Percentiles rank a stretch among this genome's conserved stretches.
phyloP scores from a whole-genome alignment of 2,329 filamentous ascomycete genomes.

The Colletotrichum gigasporum region DNA sequence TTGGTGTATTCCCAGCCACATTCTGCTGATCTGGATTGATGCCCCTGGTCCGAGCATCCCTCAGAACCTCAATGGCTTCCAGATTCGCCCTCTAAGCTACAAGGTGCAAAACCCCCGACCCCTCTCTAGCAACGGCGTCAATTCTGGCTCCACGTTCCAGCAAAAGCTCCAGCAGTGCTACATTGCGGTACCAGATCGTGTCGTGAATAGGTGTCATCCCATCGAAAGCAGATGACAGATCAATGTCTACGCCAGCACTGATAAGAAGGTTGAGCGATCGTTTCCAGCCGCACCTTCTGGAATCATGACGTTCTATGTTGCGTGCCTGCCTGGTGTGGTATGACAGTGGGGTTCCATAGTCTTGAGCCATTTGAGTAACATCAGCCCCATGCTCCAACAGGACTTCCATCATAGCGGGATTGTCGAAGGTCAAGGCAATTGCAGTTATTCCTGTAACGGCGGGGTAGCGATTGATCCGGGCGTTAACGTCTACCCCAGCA shows the following conservation, averaged over 20 bases:
- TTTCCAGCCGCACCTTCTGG: conserved; percentile 1
- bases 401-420: neutral
- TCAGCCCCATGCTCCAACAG: neutral
- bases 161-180: neutral
- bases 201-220: conserved; percentile 5
- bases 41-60: neutral
- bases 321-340: neutral
- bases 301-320: conserved; percentile 1
- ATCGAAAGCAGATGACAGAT: neutral
- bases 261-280: conserved; percentile 1
- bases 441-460: neutral
- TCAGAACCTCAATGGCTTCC: neutral
- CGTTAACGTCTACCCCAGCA: neutral
- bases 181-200: conserved; percentile 12
- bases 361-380: neutral
- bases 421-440: conserved; percentile 11
- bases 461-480: neutral
- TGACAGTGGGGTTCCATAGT: conserved; percentile 6
- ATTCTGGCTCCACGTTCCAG: neutral
- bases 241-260: conserved; percentile 4
- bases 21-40: neutral
- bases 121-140: neutral
- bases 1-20: conserved; percentile 6
- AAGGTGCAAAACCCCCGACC: neutral
- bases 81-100: neutral